These are phyloP conservation scores for Anisodus tanguticus DNA, from an alignment of 257 asterid species.

Conservation along the genomic window DNA sequence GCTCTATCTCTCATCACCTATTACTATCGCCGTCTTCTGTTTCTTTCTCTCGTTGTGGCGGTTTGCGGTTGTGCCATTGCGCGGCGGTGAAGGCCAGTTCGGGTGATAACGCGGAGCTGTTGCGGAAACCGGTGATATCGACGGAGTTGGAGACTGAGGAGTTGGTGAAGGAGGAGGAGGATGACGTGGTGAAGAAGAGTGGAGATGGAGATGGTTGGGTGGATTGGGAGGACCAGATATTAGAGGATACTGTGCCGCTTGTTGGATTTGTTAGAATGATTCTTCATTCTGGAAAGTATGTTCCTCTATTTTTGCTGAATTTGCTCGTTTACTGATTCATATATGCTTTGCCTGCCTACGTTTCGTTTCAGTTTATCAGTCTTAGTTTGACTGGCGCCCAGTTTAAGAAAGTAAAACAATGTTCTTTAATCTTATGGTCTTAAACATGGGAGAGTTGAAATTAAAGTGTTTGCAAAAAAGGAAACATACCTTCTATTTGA, in stretches of 20 bases:
- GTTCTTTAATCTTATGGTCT: too few relatives aligned
- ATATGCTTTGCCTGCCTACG: not conserved
- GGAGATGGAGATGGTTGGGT: slow-evolving; percentile 66
- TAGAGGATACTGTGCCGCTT: slow-evolving; percentile 91
- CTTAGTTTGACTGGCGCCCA: too few relatives aligned
- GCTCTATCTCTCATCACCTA: slow-evolving; percentile 35
- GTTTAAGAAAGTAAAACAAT: too few relatives aligned
- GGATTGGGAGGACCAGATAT: slow-evolving; percentile 96
- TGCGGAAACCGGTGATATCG: slow-evolving; percentile 70
- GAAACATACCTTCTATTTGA: too few relatives aligned
- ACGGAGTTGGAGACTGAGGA: slow-evolving; percentile 42
- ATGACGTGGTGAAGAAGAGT: slow-evolving; percentile 41
- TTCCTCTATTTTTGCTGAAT: not conserved
- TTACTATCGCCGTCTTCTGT: slow-evolving; percentile 46
- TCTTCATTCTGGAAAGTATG: slow-evolving; percentile 90
- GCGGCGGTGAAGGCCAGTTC: slow-evolving; percentile 53
- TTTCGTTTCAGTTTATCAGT: not conserved
- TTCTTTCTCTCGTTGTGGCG: slow-evolving; percentile 45
- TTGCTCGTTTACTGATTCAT: not conserved
- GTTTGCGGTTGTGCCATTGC: slow-evolving; percentile 43
- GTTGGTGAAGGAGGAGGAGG: slow-evolving; percentile 37
- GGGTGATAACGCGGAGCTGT: slow-evolving; percentile 54
- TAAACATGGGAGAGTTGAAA: too few relatives aligned
- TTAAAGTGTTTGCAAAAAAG: too few relatives aligned
- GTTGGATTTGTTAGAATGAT: slow-evolving; percentile 84